A percentile compares a stretch with the other conserved stretches of the same genome.
Conservation (phyloP, 2,329 filamentous ascomycete species). For the Neofusicoccum laricinum region DNA sequence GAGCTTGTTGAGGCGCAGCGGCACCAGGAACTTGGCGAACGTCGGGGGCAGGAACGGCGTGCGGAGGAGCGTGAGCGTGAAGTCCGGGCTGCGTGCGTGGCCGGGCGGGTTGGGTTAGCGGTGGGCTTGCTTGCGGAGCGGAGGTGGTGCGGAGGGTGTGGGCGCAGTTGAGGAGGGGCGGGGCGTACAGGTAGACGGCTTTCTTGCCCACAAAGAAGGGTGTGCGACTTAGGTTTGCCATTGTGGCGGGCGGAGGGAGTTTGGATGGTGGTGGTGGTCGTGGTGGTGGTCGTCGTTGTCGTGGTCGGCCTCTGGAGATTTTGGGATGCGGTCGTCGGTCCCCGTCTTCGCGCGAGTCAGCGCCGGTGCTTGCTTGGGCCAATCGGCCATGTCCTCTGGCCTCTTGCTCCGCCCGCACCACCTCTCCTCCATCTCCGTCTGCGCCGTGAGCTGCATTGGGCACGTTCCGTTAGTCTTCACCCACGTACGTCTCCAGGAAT, state of each 20-base stretch:
- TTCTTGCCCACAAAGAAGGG: constrained; percentile 39
- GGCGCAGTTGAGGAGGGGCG: neutral
- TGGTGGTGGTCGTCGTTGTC: too few species aligned
- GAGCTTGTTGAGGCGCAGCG: constrained; percentile 90
- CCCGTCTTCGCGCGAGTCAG: neutral
- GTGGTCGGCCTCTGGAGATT: constrained; percentile 9
- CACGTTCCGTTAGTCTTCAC: too few species aligned
- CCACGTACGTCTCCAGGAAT: too few species aligned
- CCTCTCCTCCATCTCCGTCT: neutral
- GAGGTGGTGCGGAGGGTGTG: neutral
- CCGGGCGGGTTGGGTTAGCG: neutral
- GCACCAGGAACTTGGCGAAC: constrained; percentile 86
- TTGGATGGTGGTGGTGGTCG: constrained; percentile 17
- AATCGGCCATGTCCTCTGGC: neutral
- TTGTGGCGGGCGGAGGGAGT: constrained; percentile 1
- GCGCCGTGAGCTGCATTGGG: too few species aligned
- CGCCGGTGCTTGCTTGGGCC: neutral
- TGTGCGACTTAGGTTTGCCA: constrained; percentile 20
- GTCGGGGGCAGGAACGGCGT: constrained; percentile 70
- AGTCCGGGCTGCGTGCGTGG: constrained; percentile 63
- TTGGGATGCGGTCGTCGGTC: neutral
- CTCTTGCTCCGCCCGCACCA: neutral
- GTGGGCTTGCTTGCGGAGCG: neutral
- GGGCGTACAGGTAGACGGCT: constrained; percentile 47
- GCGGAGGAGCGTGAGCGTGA: constrained; percentile 75